Conservation (phyloP, 2,329 filamentous ascomycete species). For the Plectosphaerella cucumerina region DNA sequence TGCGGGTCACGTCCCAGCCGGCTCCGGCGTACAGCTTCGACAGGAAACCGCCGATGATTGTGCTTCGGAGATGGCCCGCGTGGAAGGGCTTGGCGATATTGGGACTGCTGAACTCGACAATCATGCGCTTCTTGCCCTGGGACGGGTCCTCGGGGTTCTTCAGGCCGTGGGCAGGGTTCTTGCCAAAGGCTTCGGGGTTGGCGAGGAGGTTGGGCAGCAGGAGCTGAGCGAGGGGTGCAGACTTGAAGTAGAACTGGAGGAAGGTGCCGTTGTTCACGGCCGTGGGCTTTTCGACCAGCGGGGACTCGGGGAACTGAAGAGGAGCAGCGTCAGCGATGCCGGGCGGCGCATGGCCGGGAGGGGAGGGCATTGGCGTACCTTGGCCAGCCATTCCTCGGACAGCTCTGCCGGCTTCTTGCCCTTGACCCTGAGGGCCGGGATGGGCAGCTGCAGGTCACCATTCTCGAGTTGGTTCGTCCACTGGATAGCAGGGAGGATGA, state of each 20-base stretch:
- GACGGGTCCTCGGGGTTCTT: slow-evolving; percentile 57
- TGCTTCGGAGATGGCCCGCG: slow-evolving; percentile 71
- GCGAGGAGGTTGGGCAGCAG: slow-evolving; percentile 67
- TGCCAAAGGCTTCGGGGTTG: slow-evolving; percentile 58
- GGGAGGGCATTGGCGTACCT: slow-evolving; percentile 36
- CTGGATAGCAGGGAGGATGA: slow-evolving; percentile 72
- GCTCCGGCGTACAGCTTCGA: slow-evolving; percentile 66
- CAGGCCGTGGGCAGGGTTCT: slow-evolving; percentile 56
- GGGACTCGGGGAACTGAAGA: slow-evolving; percentile 70
- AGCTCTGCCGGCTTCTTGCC: slow-evolving; percentile 62
- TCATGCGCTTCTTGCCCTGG: slow-evolving; percentile 59
- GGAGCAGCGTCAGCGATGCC: not conserved
- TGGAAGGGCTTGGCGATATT: slow-evolving; percentile 87
- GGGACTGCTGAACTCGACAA: slow-evolving; percentile 80
- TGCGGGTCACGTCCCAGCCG: slow-evolving; percentile 68
- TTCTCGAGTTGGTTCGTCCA: slow-evolving; percentile 79
- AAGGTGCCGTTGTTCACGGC: slow-evolving; percentile 57
- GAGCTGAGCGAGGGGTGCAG: slow-evolving; percentile 58
- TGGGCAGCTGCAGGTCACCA: slow-evolving; percentile 74
- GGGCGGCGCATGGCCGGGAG: not conserved
- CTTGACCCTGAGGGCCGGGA: slow-evolving; percentile 76
- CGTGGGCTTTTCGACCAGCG: slow-evolving; percentile 67
- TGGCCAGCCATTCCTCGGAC: slow-evolving; percentile 56
- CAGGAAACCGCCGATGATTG: slow-evolving; percentile 75
- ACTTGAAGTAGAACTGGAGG: slow-evolving; percentile 76